Conservation (phyloP, 2,329 filamentous ascomycete genomes). For the Emmonsiellopsis sp. region DNA sequence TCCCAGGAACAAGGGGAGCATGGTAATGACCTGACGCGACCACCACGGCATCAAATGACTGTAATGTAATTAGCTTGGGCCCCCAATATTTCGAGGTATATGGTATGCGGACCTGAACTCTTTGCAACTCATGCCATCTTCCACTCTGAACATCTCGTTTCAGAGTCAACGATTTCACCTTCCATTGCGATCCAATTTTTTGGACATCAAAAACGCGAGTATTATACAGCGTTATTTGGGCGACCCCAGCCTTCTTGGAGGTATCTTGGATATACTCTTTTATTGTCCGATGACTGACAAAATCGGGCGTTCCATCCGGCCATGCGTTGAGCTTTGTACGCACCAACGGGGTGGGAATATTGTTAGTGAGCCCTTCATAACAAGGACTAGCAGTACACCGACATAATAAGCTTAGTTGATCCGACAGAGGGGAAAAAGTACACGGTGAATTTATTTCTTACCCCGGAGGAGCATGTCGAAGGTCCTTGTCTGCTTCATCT, state of each 20-base stretch:
- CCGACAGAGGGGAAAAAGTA: no score
- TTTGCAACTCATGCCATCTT: background rate
- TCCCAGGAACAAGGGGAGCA: constrained; percentile 40
- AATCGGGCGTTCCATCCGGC: constrained; percentile 50
- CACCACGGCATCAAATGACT: constrained; percentile 41
- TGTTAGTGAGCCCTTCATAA: constrained; percentile 45
- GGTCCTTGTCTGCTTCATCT: constrained; percentile 11
- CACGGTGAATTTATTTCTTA: constrained; percentile 11
- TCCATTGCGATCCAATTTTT: constrained; percentile 44
- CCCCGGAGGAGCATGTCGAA: constrained; percentile 43
- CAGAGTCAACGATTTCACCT: constrained; percentile 41
- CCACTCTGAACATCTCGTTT: constrained; percentile 9
- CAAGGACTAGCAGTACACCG: constrained; percentile 32
- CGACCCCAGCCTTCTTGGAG: constrained; percentile 41
- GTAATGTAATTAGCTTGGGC: constrained; percentile 15
- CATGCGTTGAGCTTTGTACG: constrained; percentile 43
- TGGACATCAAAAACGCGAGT: constrained; percentile 48
- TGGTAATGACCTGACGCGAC: constrained; percentile 49
- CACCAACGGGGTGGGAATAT: constrained; percentile 43
- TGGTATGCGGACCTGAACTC: background rate
- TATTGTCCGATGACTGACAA: constrained; percentile 48
- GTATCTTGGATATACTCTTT: constrained; percentile 54
- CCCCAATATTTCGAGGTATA: no score
- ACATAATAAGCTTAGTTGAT: constrained; percentile 4
- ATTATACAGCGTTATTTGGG: constrained; percentile 43